These are phyloP conservation scores for Capsaspora owczarzaki DNA, from an alignment of 78 protist species.

Conservation along the genomic window DNA sequence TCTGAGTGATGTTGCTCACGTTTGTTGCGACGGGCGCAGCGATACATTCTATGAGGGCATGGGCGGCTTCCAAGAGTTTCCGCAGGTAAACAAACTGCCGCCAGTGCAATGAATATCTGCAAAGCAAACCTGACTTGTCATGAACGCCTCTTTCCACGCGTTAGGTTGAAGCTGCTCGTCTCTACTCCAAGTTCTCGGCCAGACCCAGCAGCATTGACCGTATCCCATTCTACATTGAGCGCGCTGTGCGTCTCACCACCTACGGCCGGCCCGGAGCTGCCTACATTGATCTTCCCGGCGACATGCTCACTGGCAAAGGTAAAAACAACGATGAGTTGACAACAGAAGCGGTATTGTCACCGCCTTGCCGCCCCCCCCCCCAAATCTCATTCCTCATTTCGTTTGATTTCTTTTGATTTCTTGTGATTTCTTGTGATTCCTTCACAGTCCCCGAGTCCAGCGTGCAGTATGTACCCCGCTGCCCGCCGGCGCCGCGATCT, in stretches of 20 bases:
- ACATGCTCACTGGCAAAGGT: not conserved
- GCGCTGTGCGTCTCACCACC: not conserved
- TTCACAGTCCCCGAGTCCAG: no score
- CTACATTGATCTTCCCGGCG: not conserved
- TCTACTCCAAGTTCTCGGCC: conserved; percentile 24
- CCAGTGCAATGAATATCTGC: no score
- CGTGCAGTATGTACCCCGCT: not conserved
- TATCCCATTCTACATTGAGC: not conserved
- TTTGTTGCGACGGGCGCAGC: no score
- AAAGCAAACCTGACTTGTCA: no score
- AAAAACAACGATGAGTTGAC: not conserved
- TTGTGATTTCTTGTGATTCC: no score
- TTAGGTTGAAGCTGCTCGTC: conserved; percentile 32
- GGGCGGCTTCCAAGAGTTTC: conserved; percentile 42
- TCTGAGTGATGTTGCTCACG: no score
- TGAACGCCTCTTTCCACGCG: not conserved
- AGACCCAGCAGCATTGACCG: not conserved
- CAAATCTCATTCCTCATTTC: no score
- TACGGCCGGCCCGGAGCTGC: not conserved
- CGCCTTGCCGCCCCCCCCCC: no score
- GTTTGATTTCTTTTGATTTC: no score
- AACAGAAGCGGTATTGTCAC: no score
- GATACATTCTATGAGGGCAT: conserved; percentile 1
- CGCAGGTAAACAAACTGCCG: not conserved
- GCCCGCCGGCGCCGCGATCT: not conserved